Base-by-base conservation (phyloP, 2,329 filamentous ascomycete genomes). In the Penicillium sp. region DNA sequence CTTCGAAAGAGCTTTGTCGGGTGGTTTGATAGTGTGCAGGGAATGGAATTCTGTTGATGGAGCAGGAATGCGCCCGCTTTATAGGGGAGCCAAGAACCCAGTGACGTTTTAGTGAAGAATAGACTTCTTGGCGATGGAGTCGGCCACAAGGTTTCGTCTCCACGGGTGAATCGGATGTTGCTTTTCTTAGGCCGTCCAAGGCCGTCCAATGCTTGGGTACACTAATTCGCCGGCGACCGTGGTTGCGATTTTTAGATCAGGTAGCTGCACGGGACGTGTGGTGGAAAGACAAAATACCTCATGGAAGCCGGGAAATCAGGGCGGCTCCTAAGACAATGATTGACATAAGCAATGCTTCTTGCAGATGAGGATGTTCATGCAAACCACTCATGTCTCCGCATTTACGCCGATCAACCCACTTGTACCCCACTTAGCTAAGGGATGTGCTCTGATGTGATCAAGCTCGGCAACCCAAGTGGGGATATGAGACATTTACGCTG, bases 111-210 rank as follows among this genome's bases (percentile, higher is more conserved):
- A 31, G 13, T 13, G 19, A 47, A 47, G 3, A 47, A 47, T 27
- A 47, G 33, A 47, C 45, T 47, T 42, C 45, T 47, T 29, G 45
- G 45, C 45, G 45, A 27, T 47, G 45, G 24, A 47, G 45, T 47
- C 31, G 45, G 10, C 45, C 26, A 29, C 26, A 31, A 31, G 26
- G 27, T 47, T 47, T 47, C 26, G 4, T 47, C 19, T 22, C 19
- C 19, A 22, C 39, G 39, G 45, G 26, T n/a, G 27, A 29, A 33
- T 47, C 45, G 45, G 45, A 47, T 47, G 26, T 21, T 22, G 19
- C 39, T 27, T 29, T 47, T 21, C 45, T 29, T 47, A 13, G 39
- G 19, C 11, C 10, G 10, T 42, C 39, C 39, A 42, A 13, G 39
- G 19, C 11, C 10, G 10, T 42, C 39, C 39, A 42, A 19, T 39